Conservation (phyloP, 768 basidiomycete species). For the Kwoniella dejecticola region DNA sequence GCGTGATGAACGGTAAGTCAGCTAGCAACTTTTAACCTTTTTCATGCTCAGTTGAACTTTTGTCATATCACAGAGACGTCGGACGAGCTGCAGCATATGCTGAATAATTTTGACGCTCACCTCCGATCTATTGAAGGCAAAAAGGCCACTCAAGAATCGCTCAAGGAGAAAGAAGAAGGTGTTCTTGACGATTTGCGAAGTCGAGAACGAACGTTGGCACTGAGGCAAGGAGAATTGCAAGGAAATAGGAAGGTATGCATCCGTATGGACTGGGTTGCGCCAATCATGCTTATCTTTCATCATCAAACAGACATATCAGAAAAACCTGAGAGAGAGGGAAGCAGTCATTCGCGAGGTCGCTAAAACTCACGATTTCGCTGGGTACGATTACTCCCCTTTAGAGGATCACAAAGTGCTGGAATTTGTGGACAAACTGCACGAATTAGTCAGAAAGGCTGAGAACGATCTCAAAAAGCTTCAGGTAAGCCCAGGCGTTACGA, state of each 20-base stretch:
- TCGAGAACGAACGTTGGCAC: constrained; percentile 46
- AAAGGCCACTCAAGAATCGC: constrained; percentile 28
- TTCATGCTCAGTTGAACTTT: constrained; percentile 8
- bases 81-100: constrained; percentile 63
- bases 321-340: constrained; percentile 71
- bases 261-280: too few relatives aligned
- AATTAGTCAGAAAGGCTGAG: constrained; percentile 67
- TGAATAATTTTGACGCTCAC: constrained; percentile 59
- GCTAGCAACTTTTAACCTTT: background rate
- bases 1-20: constrained; percentile 67
- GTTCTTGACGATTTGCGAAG: constrained; percentile 41
- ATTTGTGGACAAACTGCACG: constrained; percentile 68
- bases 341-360: constrained; percentile 70
- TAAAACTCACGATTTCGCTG: constrained; percentile 69
- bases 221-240: constrained; percentile 63
- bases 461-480: constrained; percentile 64
- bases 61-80: constrained; percentile 61
- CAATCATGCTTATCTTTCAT: too few relatives aligned
- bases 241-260: constrained; percentile 75
- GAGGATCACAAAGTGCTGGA: constrained; percentile 72
- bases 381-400: constrained; percentile 70
- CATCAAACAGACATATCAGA: constrained; percentile 78
- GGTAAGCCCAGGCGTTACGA: too few relatives aligned
- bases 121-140: constrained; percentile 33
- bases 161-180: constrained; percentile 43